Base-by-base conservation (phyloP, 1,139 yeast species). In the Scheffersomyces stambukii region DNA sequence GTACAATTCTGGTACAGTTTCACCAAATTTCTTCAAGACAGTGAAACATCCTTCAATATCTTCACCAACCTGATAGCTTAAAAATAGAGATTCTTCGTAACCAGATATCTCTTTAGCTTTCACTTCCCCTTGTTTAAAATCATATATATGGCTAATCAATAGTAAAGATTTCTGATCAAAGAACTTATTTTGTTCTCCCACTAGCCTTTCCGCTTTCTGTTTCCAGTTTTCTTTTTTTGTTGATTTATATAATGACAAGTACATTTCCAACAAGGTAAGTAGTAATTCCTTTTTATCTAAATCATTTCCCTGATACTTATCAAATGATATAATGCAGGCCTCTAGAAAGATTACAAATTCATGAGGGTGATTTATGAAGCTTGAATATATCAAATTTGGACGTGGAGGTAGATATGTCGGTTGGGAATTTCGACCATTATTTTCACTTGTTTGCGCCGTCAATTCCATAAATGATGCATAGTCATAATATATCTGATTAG, bases 341-440 rank as follows among this genome's bases (percentile, higher is more conserved):
- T 91, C 98, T 32, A 91, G 57, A 42, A 93, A 89, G n/a, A 85
- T 83, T 12, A 89, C 94, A 66, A 91, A 89, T 46, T 89, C 93
- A 46, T 80, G 75, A 0, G 94, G 88, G 48, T 83, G 86, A 45
- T 81, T 76, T 10, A 84, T 76, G 52, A 91, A 93, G 2, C 94
- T 77, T 2, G 94, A 78, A 50, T 88, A 93, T 3, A 91, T 84
- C 23, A 91, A 64, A 30, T 89, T 72, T 3, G 98, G 97, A 32
- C 79, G 72, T 2, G 99, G 98, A 1, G 97, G 96, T 33, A 82
- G 79, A 49, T 89, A 89, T 0, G 95, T 84, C 2, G 94, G 91
- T 16, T 52, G 50, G 9, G 35, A 13, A 7, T 27, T 13, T 6
- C 5, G 9, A 4, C 20, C 20, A 16, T 42, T 47, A 5, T 39